Base-by-base conservation (phyloP, 2,329 filamentous ascomycete species). In the Xylariomycetidae sp. region DNA sequence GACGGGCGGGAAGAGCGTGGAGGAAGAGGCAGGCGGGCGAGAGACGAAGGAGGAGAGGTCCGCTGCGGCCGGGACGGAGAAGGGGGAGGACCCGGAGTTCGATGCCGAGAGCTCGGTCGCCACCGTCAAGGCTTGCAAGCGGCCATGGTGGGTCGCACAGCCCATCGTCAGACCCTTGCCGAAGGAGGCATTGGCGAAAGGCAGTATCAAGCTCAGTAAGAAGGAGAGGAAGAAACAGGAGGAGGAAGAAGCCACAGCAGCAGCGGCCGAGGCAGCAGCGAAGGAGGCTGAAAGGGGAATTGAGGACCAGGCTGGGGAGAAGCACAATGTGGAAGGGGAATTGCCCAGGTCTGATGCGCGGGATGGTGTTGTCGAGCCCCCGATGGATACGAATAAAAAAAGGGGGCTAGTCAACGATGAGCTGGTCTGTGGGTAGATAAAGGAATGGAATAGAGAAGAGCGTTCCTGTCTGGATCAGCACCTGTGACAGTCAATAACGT, bases 141-240 rank as follows among this genome's bases (percentile, higher is more conserved):
- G 88, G 44, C 89, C 89, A 1, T 96, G 82, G 76, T 96, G 88
- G 87, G 73, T 95, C 4, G 88, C 81, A 33, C 89, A 97, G 64
- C 83, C 90, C 4, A 86, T 94, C 50, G 75, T 96, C 6, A 69
- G 89, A 36, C 89, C 88, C 25, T 58, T 96, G 51, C 92, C 92
- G 0, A 85, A 84, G 47, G 90, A 97, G 64, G 92, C 92, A 3
- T 52, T 92, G 44, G 81, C 82, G 42, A 88, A 87, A 56, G 89
- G 89, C 0, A 82, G 85, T 3, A 71, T 94, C 57, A 75, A 71
- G 37, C 57, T 82, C 41, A 86, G 80, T 50, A 89, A 88, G 65
- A 88, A 88, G 57, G 70, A 74, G 19, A 68, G 62, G 51, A 67
- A 63, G 51, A 68, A 55, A 44, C 48, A 62, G 29, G 57, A 57